Conservation (phyloP, 1,284 basidiomycete species). For the Microstroma glucosiphilum region DNA sequence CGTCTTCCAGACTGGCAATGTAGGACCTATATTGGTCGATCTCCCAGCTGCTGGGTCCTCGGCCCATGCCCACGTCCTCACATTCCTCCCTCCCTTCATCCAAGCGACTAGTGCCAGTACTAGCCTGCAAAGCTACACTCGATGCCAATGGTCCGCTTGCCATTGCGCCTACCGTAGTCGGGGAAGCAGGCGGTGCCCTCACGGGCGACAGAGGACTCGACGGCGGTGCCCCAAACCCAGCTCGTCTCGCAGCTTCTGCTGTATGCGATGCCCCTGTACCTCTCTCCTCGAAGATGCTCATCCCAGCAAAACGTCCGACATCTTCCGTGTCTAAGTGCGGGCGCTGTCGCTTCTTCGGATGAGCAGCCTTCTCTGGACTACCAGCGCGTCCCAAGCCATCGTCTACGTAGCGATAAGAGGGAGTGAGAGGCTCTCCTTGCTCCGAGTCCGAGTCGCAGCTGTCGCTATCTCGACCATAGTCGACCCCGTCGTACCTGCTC, state of each 20-base stretch:
- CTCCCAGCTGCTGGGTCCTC: neutral
- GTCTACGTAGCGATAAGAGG: no score
- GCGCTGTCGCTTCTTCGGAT: neutral
- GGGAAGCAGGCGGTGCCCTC: neutral
- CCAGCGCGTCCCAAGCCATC: no score
- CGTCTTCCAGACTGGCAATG: neutral
- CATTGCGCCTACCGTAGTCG: neutral
- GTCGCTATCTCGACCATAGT: no score
- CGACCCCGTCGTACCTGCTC: no score
- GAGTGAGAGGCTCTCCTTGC: no score
- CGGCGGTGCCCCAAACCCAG: neutral
- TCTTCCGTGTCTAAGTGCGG: neutral
- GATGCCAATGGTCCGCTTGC: neutral
- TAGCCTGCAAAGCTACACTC: neutral
- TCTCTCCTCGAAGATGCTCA: neutral
- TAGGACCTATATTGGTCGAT: neutral
- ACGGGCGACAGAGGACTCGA: neutral
- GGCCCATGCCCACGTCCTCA: neutral
- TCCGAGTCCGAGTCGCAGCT: no score
- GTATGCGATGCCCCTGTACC: neutral
- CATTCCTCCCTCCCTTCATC: neutral
- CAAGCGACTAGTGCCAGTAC: neutral
- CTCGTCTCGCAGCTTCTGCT: neutral
- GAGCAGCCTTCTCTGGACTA: no score
- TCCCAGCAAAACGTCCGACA: conserved; percentile 1